Conservation (phyloP, 352 stramenopile genomes). For the Phytophthora fragariae region DNA sequence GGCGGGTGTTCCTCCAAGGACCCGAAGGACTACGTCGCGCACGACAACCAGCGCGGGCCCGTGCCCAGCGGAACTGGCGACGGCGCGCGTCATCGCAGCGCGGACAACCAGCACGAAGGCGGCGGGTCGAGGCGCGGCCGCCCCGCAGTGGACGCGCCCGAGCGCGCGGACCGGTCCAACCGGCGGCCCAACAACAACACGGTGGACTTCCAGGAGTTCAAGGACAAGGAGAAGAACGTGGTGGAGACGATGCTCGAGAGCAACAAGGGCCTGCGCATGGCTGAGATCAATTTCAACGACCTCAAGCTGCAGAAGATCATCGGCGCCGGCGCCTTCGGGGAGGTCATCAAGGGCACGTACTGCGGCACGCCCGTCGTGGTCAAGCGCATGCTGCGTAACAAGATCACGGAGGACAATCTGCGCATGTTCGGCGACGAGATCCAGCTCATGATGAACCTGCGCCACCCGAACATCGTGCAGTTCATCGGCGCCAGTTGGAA, state of each 20-base stretch:
- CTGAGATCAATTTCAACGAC: constrained; percentile 91
- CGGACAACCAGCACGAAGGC: constrained; percentile 5
- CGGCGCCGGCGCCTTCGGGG: constrained; percentile 83
- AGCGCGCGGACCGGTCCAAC: constrained; percentile 14
- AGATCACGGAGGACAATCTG: constrained; percentile 90
- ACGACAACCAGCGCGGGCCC: constrained; percentile 10
- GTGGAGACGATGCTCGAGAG: constrained; percentile 90
- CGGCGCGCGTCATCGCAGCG: constrained; percentile 5
- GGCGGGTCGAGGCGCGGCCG: constrained; percentile 13
- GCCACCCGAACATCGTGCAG: constrained; percentile 91
- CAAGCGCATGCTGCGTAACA: constrained; percentile 91
- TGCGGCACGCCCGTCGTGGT: constrained; percentile 89
- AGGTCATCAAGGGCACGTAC: constrained; percentile 92
- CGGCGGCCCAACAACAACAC: constrained; percentile 49
- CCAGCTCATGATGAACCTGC: constrained; percentile 92
- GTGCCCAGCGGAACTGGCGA: not conserved
- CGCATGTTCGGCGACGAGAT: constrained; percentile 92
- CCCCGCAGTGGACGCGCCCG: constrained; percentile 7
- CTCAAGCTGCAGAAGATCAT: constrained; percentile 91
- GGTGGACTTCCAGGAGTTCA: constrained; percentile 87
- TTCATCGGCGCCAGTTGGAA: constrained; percentile 93
- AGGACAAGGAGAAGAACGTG: constrained; percentile 88
- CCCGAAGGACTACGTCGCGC: constrained; percentile 35
- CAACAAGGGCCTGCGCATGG: constrained; percentile 89
- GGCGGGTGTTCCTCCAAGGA: constrained; percentile 59